Percentiles rank a stretch among this genome's conserved stretches.
These are phyloP conservation scores for Vitis hybrid DNA, from an alignment of 177 flowering plant genomes.

Conservation along the genomic window DNA sequence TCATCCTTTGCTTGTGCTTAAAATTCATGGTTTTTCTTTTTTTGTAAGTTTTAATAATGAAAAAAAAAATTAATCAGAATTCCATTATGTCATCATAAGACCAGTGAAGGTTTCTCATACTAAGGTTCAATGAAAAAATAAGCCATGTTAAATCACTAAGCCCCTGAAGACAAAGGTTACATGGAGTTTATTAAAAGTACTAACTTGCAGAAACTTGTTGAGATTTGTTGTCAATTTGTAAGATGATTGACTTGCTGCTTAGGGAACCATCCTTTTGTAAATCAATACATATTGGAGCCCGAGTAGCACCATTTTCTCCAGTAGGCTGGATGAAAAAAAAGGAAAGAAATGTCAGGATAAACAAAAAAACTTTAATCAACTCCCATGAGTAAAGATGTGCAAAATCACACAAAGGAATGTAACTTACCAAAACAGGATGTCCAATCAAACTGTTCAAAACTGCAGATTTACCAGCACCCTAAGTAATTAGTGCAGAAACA, in stretches of 20 bases:
- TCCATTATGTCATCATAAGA: not conserved
- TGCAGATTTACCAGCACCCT: constrained; percentile 67
- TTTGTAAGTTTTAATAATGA: too few species aligned
- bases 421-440: constrained; percentile 52
- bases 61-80: not conserved
- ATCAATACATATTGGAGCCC: constrained; percentile 91
- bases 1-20: too few species aligned
- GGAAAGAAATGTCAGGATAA: constrained; percentile 1
- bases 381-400: not conserved
- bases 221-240: constrained; percentile 91
- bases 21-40: too few species aligned
- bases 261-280: constrained; percentile 67
- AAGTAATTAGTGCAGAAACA: constrained; percentile 9
- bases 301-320: constrained; percentile 99
- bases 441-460: constrained; percentile 56
- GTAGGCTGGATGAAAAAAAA: constrained; percentile 65
- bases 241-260: constrained; percentile 71
- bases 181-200: constrained; percentile 21
- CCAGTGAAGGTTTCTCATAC: not conserved
- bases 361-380: not conserved
- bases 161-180: not conserved
- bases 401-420: not conserved
- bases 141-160: not conserved
- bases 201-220: constrained; percentile 97
- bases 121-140: not conserved